Base-by-base conservation (phyloP, 2,329 filamentous ascomycete genomes). In the Ceratocystis diversiconidia region DNA sequence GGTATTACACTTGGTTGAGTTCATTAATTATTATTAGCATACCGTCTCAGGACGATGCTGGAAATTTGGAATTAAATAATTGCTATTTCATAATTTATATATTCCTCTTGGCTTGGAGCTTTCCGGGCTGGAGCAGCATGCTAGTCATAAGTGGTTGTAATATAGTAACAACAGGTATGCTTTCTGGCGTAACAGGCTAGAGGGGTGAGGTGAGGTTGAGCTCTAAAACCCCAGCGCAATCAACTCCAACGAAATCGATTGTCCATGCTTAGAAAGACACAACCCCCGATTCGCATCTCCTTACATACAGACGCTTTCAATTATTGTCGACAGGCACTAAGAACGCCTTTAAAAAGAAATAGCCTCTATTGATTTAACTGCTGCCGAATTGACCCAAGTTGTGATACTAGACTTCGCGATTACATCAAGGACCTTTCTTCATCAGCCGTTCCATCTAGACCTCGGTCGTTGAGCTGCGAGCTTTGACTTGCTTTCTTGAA, bases 181-280 rank as follows among this genome's bases (percentile, higher is more conserved):
- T 32, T 50, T 44, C 52, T 62, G 57, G 55, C 64, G 12, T 6
- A 36, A n/a, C 22, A 15, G 28, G 46, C n/a, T 62, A 36, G 65
- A 66, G 65, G 65, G 65, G 65, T 50, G 61, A 61, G 65, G 50
- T 60, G 61, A 61, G 55, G 25, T 59, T 59, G 55, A 59, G 55
- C 55, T 59, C 55, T 59, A 59, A 59, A 59, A 59, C 55, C 19
- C 55, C 55, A 59, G 55, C 55, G 55, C 55, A 59, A 36, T 32
- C 55, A 59, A 59, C 55, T 59, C 52, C 12, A 59, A 36, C 55
- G 36, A 15, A 52, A 15, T n/a, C 48, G 22, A 28, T 36, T 59
- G 28, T 59, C 55, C 7, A 57, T 59, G 17, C 55, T 36, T 25
- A 7, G 10, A 17, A 17, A 12, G 52, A 32, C 52, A n/a, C 52